Conservation (phyloP, 2,329 filamentous ascomycete species). For the Aspergillus calidoustus region DNA sequence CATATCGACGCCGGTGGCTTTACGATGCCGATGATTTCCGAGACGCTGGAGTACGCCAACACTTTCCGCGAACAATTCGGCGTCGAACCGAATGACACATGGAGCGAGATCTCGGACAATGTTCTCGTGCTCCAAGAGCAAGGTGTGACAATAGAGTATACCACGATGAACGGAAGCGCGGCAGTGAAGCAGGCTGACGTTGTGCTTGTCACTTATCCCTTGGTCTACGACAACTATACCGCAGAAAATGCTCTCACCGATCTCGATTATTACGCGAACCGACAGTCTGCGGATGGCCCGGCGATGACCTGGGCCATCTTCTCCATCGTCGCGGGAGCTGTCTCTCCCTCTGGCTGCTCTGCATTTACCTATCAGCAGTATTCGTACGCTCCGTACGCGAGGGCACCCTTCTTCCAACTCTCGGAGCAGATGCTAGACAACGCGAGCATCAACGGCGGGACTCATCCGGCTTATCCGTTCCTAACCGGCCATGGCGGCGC, state of each 20-base stretch:
- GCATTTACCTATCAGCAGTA: conserved; percentile 70
- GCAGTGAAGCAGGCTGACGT: conserved; percentile 74
- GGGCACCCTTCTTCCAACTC: conserved; percentile 72
- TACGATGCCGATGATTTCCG: conserved; percentile 65
- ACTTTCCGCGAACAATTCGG: conserved; percentile 61
- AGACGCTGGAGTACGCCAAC: conserved; percentile 62
- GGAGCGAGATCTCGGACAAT: conserved; percentile 60
- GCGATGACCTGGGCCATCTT: conserved; percentile 77
- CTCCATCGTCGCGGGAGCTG: conserved; percentile 67
- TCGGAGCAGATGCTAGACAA: conserved; percentile 71
- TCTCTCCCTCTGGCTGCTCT: conserved; percentile 69
- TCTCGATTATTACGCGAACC: conserved; percentile 71
- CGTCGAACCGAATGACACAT: conserved; percentile 60
- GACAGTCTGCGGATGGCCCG: conserved; percentile 69
- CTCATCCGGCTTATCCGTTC: conserved; percentile 72
- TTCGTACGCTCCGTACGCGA: conserved; percentile 65
- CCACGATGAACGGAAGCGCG: conserved; percentile 68
- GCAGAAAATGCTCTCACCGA: conserved; percentile 57
- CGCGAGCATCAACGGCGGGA: conserved; percentile 64
- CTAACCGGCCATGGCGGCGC: conserved; percentile 72
- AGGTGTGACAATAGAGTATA: conserved; percentile 67
- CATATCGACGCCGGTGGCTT: conserved; percentile 70
- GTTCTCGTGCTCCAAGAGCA: conserved; percentile 62
- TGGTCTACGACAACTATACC: conserved; percentile 63
- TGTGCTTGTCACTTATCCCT: conserved; percentile 67